phyloP scores from a whole-genome alignment of 164 flowering plant genomes.

The Kalanchoe fedtschenkoi region DNA sequence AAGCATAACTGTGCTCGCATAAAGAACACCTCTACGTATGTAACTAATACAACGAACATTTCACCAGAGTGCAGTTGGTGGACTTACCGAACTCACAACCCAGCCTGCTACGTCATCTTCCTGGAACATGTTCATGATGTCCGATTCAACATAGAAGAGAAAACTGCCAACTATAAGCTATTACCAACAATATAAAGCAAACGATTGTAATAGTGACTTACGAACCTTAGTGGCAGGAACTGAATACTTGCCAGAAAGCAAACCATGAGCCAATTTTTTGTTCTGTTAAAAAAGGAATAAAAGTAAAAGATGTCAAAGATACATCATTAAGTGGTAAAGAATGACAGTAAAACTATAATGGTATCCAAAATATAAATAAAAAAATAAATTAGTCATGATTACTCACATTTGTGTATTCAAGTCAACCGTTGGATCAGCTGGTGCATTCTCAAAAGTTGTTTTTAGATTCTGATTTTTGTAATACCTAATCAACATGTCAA shows the following conservation, averaged over 20 bases:
- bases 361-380: background rate
- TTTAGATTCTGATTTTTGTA: slow-evolving; percentile 49
- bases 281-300: slow-evolving; percentile 32
- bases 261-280: slow-evolving; percentile 90
- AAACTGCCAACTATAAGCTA: background rate
- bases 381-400: slow-evolving; percentile 29
- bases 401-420: slow-evolving; percentile 89
- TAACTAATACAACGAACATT: background rate
- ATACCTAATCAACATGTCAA: slow-evolving; percentile 34
- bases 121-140: slow-evolving; percentile 20
- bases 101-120: slow-evolving; percentile 29
- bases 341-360: background rate
- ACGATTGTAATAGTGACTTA: background rate
- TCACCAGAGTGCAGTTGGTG: slow-evolving; percentile 4
- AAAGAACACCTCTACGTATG: background rate
- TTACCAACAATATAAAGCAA: slow-evolving; percentile 3
- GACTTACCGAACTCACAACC: slow-evolving; percentile 43
- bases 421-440: slow-evolving; percentile 96
- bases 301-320: background rate
- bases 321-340: background rate
- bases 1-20: background rate
- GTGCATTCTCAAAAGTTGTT: slow-evolving; percentile 62
- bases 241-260: slow-evolving; percentile 92
- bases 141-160: background rate
- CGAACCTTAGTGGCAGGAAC: slow-evolving; percentile 56